Evolutionary conservation across 2,329 filamentous ascomycete genomes (phyloP).

Genomic region (Aspergillus calidoustus): DNA sequence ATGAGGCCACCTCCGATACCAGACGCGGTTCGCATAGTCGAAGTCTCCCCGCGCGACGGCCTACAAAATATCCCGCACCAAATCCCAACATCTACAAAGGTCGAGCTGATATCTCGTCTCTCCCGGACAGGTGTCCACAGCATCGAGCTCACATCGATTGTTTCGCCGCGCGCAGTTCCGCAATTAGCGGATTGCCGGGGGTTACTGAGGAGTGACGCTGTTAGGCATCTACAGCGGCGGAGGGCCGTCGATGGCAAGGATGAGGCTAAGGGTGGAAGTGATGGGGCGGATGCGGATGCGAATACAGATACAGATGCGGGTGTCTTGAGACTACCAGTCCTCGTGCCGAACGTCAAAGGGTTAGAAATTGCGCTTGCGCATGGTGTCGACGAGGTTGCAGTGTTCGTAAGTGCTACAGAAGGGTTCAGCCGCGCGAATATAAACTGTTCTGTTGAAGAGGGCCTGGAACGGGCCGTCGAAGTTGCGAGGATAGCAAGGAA

Average conservation of each 20-base stretch:
- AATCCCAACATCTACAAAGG: conserved; percentile 73
- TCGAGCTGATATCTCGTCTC: conserved; percentile 73
- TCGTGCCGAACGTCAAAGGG: conserved; percentile 49
- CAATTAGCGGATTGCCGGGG: conserved; percentile 59
- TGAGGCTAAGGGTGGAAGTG: background rate
- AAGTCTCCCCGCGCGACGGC: conserved; percentile 85
- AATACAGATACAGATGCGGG: background rate
- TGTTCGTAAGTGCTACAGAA: conserved; percentile 49
- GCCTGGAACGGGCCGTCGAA: conserved; percentile 37
- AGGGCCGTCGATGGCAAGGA: background rate
- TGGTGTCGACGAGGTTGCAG: conserved; percentile 44
- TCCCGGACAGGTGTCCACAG: conserved; percentile 70
- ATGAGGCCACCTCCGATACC: background rate
- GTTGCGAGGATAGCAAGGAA: conserved; percentile 36
- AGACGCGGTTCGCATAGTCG: conserved; percentile 64
- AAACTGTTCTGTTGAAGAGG: conserved; percentile 47
- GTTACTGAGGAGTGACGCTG: background rate
- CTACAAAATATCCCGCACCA: conserved; percentile 80
- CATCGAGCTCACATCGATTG: conserved; percentile 83
- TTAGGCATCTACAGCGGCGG: background rate
- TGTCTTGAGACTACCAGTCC: conserved; percentile 39
- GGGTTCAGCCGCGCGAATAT: conserved; percentile 50
- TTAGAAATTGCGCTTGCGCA: conserved; percentile 61
- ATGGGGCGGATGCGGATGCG: conserved; percentile 27
- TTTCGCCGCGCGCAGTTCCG: conserved; percentile 82